A percentile compares a stretch with the other conserved stretches of the same genome.
Conservation (phyloP, 169 alveolate species). For the Babesia divergens region DNA sequence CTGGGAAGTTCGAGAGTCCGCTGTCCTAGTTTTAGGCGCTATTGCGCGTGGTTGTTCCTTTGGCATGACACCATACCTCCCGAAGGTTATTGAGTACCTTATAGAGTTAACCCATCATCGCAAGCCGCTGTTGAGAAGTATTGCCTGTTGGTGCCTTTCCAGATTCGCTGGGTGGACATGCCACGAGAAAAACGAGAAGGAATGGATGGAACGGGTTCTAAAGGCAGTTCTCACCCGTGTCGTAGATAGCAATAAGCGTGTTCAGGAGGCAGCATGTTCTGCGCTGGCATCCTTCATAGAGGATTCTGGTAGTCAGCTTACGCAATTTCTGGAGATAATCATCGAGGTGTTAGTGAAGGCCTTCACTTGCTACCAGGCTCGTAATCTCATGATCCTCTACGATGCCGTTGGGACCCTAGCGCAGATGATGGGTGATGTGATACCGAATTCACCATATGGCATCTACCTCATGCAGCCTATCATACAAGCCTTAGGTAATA, state of each 20-base stretch:
- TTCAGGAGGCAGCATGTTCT: conserved; percentile 91
- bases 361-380: conserved; percentile 74
- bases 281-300: conserved; percentile 88
- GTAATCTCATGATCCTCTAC: conserved; percentile 77
- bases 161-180: conserved; percentile 82
- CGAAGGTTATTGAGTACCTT: conserved; percentile 79
- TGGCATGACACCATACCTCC: conserved; percentile 79
- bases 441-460: conserved; percentile 9
- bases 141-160: conserved; percentile 88
- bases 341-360: conserved; percentile 75
- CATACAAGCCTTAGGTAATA: conserved; percentile 14
- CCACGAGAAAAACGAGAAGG: conserved; percentile 36
- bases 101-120: conserved; percentile 70
- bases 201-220: conserved; percentile 63
- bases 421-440: conserved; percentile 41
- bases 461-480: conserved; percentile 15
- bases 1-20: conserved; percentile 87
- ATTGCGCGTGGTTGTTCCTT: conserved; percentile 85
- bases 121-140: conserved; percentile 86
- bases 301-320: conserved; percentile 68
- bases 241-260: conserved; percentile 87
- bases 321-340: conserved; percentile 73
- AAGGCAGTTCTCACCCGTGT: conserved; percentile 71
- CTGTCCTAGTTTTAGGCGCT: conserved; percentile 89
- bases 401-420: conserved; percentile 79